A percentile compares a stretch with the other conserved stretches of the same genome.
phyloP scores from a whole-genome alignment of 176 grass and related monocot genomes.

The Aegilops sharonensis region DNA sequence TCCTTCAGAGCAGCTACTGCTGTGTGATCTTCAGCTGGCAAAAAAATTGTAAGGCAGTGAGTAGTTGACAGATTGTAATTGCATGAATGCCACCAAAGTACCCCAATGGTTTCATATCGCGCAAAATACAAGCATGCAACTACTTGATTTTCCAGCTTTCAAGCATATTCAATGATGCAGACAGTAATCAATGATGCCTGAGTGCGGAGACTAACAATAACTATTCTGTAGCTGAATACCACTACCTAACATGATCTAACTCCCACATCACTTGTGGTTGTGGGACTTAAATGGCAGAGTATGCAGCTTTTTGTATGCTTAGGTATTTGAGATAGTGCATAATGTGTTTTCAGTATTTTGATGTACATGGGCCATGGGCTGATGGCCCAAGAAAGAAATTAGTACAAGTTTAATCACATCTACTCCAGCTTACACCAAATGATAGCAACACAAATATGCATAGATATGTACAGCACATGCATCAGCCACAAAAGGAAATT shows the following conservation, averaged over 20 bases:
- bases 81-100: not conserved
- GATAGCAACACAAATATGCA: conserved; percentile 1
- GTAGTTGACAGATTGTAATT: not conserved
- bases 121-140: not conserved
- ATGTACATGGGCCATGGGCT: not conserved
- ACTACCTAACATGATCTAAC: not conserved
- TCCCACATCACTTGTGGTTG: not conserved
- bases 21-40: conserved; percentile 55
- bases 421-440: not conserved
- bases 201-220: not conserved
- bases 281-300: not conserved
- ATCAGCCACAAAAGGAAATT: conserved; percentile 25
- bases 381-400: not conserved
- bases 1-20: conserved; percentile 49
- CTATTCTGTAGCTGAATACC: not conserved
- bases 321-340: not conserved
- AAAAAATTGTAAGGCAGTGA: not conserved
- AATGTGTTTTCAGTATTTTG: not conserved
- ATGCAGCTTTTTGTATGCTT: not conserved
- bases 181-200: not conserved
- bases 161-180: not conserved
- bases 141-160: not conserved
- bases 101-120: not conserved
- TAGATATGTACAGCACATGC: not conserved
- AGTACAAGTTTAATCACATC: not conserved